A percentile compares a stretch with the other conserved stretches of the same genome.
Conservation (phyloP, 495 filamentous ascomycete species). For the Thermothielavioides terrestris region DNA sequence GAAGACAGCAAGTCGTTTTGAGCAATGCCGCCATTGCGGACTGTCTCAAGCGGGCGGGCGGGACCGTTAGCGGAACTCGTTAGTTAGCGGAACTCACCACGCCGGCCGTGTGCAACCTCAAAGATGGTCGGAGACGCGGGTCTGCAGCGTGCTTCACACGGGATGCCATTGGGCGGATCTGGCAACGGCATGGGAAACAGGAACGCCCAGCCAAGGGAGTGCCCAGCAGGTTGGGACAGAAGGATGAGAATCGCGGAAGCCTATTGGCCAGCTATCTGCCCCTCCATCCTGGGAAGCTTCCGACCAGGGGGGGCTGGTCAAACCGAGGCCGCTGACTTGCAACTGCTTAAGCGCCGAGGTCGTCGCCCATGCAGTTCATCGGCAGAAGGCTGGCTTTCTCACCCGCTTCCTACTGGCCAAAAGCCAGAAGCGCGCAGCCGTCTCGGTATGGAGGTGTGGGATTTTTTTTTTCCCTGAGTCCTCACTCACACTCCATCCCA, state of each 20-base stretch:
- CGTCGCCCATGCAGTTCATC: conserved; percentile 26
- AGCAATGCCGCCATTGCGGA: no score
- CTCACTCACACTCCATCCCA: not conserved
- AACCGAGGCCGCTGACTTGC: conserved; percentile 19
- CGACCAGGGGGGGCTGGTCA: conserved; percentile 11
- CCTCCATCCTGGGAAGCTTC: conserved; percentile 9
- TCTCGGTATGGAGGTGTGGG: conserved; percentile 16
- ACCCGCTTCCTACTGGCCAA: conserved; percentile 21
- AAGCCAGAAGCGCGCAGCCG: conserved; percentile 27
- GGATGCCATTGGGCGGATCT: conserved; percentile 4
- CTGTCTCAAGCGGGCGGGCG: no score
- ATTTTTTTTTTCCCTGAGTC: no score
- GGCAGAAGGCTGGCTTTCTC: conserved; percentile 20
- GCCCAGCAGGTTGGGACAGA: conserved; percentile 26
- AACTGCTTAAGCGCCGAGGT: conserved; percentile 31
- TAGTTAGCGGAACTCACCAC: no score
- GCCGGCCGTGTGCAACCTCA: not conserved
- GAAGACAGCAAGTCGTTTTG: no score
- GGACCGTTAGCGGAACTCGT: no score
- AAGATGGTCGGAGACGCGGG: not conserved
- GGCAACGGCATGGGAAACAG: not conserved
- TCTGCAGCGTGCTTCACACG: not conserved
- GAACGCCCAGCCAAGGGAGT: not conserved
- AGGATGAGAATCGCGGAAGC: no score
- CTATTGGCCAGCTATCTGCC: conserved; percentile 15